Conservation (phyloP, 2,329 filamentous ascomycete genomes). For the Fragosphaeria purpurea region DNA sequence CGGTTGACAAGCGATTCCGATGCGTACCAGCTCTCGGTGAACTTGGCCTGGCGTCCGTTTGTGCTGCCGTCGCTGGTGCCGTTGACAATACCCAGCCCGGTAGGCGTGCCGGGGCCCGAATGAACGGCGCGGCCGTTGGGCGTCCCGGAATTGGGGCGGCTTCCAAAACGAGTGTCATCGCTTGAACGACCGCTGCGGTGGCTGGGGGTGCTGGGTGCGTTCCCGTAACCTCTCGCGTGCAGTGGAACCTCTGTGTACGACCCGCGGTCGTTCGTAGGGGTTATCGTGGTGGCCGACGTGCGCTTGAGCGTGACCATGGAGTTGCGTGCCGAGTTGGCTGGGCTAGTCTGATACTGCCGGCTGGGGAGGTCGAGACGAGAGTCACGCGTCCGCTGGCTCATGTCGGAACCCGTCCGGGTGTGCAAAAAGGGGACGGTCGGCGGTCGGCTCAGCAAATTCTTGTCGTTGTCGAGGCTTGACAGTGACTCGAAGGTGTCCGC, state of each 20-base stretch:
- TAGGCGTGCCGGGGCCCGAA: constrained; percentile 2
- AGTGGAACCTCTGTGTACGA: constrained; percentile 42
- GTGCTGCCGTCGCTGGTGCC: constrained; percentile 16
- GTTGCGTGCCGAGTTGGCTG: constrained; percentile 32
- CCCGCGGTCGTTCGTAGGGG: constrained; percentile 21
- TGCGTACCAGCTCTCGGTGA: constrained; percentile 46
- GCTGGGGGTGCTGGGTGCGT: constrained; percentile 10
- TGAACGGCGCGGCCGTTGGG: not conserved
- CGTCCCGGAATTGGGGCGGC: not conserved
- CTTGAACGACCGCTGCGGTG: not conserved
- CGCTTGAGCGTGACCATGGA: constrained; percentile 29
- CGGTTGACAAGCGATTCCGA: constrained; percentile 44
- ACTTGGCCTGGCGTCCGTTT: constrained; percentile 29
- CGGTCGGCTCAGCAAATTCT: constrained; percentile 33
- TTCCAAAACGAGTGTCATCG: too few relatives aligned
- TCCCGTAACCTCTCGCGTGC: constrained; percentile 24
- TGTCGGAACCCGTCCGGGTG: constrained; percentile 55
- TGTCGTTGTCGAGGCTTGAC: constrained; percentile 43
- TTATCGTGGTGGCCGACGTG: constrained; percentile 26
- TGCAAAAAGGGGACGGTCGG: constrained; percentile 68
- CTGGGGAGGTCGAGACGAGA: constrained; percentile 46
- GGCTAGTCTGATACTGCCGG: constrained; percentile 43
- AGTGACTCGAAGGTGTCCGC: constrained; percentile 23
- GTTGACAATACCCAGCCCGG: not conserved
- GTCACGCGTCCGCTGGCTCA: constrained; percentile 36